Conservation (phyloP, 257 asterid genomes). For the Linderniella brevidens region DNA sequence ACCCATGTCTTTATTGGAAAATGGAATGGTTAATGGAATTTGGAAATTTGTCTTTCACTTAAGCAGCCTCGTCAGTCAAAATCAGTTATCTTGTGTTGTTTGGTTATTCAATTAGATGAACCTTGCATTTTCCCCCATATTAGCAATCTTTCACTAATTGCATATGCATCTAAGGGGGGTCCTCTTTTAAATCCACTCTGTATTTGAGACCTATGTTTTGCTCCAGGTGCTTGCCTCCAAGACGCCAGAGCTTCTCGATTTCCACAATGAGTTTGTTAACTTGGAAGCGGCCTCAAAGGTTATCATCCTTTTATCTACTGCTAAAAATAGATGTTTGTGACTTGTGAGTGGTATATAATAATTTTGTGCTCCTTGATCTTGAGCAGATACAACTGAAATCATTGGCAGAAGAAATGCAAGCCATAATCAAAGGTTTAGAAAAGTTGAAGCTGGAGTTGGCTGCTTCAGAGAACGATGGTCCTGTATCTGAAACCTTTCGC, state of each 20-base stretch:
- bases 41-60: too few species aligned
- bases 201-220: background rate
- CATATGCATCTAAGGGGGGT: background rate
- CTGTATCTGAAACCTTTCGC: constrained; percentile 60
- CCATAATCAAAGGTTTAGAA: constrained; percentile 74
- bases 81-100: too few species aligned
- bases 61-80: too few species aligned
- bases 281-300: constrained; percentile 54
- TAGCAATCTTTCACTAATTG: background rate
- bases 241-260: constrained; percentile 27
- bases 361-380: constrained; percentile 3
- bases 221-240: constrained; percentile 28
- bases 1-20: too few species aligned
- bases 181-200: background rate
- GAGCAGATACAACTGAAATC: constrained; percentile 77
- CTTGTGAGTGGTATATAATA: constrained; percentile 5
- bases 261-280: constrained; percentile 22
- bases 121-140: too few species aligned
- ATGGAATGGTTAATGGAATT: too few species aligned
- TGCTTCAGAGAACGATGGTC: constrained; percentile 80
- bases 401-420: constrained; percentile 92
- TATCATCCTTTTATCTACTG: constrained; percentile 7
- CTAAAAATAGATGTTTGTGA: background rate
- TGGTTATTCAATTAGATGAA: too few species aligned
- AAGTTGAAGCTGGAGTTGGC: constrained; percentile 78